Conservation (phyloP, 768 basidiomycete species). For the Mycena latifolia region DNA sequence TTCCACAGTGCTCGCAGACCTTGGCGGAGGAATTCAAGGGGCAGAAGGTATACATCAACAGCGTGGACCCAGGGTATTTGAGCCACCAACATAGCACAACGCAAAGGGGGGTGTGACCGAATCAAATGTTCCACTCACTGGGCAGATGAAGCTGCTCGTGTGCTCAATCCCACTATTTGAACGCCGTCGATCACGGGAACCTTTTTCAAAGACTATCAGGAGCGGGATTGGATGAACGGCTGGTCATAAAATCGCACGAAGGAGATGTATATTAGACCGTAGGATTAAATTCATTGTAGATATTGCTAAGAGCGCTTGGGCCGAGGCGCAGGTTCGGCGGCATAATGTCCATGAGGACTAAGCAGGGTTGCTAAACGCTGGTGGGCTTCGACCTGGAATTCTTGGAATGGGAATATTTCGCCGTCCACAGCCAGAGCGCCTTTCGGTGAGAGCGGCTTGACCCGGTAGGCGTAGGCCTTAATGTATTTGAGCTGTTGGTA, state of each 20-base stretch:
- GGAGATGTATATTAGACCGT: too few relatives aligned
- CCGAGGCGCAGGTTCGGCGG: slow-evolving; percentile 60
- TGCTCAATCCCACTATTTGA: slow-evolving; percentile 49
- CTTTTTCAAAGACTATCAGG: too few relatives aligned
- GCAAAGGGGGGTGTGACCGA: slow-evolving; percentile 37
- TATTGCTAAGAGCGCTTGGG: slow-evolving; percentile 9
- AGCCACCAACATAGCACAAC: slow-evolving; percentile 50
- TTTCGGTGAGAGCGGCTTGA: slow-evolving; percentile 67
- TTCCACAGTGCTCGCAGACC: slow-evolving; percentile 44
- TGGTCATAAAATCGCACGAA: slow-evolving; percentile 7
- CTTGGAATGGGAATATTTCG: slow-evolving; percentile 79
- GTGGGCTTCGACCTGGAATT: slow-evolving; percentile 84
- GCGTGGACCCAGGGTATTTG: slow-evolving; percentile 52
- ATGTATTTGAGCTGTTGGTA: slow-evolving; percentile 73
- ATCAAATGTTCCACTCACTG: slow-evolving; percentile 45
- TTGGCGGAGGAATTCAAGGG: slow-evolving; percentile 47
- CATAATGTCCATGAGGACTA: slow-evolving; percentile 73
- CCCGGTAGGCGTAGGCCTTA: slow-evolving; percentile 80
- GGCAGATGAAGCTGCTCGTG: slow-evolving; percentile 50
- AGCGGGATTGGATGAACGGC: slow-evolving; percentile 31
- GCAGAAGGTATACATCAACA: slow-evolving; percentile 47
- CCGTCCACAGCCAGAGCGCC: slow-evolving; percentile 83
- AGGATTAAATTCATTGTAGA: too few relatives aligned
- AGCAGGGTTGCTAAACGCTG: slow-evolving; percentile 73
- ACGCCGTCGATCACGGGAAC: slow-evolving; percentile 48